These are phyloP conservation scores for Inosperma sp. DNA, from an alignment of 768 basidiomycete genomes.

Conservation along the genomic window DNA sequence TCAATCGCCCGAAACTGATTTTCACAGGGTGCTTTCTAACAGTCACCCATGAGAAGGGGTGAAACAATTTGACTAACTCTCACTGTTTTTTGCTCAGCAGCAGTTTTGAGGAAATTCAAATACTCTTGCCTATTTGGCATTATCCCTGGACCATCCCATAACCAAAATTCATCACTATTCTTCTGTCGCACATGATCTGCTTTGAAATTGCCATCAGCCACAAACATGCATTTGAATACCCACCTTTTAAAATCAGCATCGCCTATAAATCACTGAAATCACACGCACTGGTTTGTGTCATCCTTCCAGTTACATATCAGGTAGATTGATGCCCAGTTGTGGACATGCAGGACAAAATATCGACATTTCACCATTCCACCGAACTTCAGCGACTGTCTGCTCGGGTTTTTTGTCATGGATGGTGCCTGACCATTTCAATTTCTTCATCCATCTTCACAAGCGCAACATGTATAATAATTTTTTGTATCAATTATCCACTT, in stretches of 20 bases:
- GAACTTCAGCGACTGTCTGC: neutral
- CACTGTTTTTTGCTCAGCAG: neutral
- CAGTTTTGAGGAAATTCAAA: neutral
- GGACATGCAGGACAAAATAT: slow-evolving; percentile 4
- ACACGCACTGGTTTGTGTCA: neutral
- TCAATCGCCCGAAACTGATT: slow-evolving; percentile 11
- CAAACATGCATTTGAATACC: neutral
- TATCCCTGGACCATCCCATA: neutral
- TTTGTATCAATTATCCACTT: slow-evolving; percentile 6
- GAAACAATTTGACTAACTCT: neutral
- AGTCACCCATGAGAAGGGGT: neutral
- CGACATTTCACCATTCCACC: neutral
- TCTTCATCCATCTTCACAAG: slow-evolving; percentile 12
- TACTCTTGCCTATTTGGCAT: neutral
- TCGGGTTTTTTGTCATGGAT: neutral
- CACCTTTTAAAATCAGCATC: neutral
- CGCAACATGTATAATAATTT: slow-evolving; percentile 7
- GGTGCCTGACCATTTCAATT: slow-evolving; percentile 9
- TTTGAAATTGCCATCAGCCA: slow-evolving; percentile 14
- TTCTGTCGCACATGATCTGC: slow-evolving; percentile 9
- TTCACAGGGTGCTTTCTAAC: slow-evolving; percentile 16
- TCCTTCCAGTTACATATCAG: neutral
- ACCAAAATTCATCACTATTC: neutral
- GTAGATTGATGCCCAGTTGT: neutral
- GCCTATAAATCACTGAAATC: neutral